These are phyloP conservation scores for Coemansia sp. DNA, from an alignment of 192 early-diverging fungal genomes.

Conservation along the genomic window DNA sequence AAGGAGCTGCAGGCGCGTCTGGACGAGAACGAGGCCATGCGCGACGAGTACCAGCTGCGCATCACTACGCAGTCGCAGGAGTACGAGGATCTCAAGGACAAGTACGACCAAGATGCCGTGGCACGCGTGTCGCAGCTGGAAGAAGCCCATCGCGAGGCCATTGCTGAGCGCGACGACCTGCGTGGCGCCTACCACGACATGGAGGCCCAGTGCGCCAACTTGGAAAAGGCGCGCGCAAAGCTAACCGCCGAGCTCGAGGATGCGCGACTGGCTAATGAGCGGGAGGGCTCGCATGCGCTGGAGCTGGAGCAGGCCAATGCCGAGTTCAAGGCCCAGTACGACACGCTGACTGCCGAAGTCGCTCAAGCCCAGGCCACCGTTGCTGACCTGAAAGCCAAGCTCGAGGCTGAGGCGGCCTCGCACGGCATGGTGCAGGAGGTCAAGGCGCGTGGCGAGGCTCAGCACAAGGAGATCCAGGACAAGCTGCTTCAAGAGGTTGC, in stretches of 20 bases:
- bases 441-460: slow-evolving; percentile 64
- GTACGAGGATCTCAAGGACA: slow-evolving; percentile 63
- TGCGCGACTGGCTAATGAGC: slow-evolving; percentile 68
- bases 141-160: slow-evolving; percentile 54
- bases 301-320: slow-evolving; percentile 49
- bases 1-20: slow-evolving; percentile 65
- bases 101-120: slow-evolving; percentile 59
- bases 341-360: slow-evolving; percentile 16
- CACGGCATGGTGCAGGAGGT: slow-evolving; percentile 64
- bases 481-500: slow-evolving; percentile 60
- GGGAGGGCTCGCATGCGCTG: slow-evolving; percentile 60
- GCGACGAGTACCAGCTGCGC: slow-evolving; percentile 54
- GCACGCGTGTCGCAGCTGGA: slow-evolving; percentile 59
- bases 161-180: slow-evolving; percentile 67
- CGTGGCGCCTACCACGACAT: slow-evolving; percentile 62
- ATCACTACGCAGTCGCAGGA: slow-evolving; percentile 60
- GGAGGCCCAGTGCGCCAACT: slow-evolving; percentile 54
- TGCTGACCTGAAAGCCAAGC: slow-evolving; percentile 59
- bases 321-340: slow-evolving; percentile 63
- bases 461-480: slow-evolving; percentile 67
- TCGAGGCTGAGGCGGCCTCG: slow-evolving; percentile 64
- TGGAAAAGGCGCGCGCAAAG: slow-evolving; percentile 70
- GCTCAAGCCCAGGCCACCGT: slow-evolving; percentile 47
- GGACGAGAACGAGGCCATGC: slow-evolving; percentile 59
- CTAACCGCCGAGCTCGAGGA: slow-evolving; percentile 76